Evolutionary conservation across 495 filamentous ascomycete species (phyloP), one percentile per base, ranked within the genome.

Genomic region (Penicillium daleae): DNA sequence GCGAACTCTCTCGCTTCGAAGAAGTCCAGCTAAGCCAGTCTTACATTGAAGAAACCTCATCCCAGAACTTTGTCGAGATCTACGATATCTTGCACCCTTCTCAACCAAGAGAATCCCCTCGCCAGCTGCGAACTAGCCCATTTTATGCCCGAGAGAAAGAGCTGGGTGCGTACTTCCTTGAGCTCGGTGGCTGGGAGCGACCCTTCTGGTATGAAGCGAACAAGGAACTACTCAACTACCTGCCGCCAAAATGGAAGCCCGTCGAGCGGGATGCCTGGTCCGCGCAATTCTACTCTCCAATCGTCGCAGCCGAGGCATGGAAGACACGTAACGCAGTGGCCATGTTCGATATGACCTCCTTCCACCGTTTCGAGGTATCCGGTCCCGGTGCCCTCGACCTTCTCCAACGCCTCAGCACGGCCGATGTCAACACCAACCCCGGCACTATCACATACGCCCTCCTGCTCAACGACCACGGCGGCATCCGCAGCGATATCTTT

Each of bases 271-370:
- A 84, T 50, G 48, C 76, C 44, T 84, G 82, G 82, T 80, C 82
- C 12, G 57, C 74, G 0, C 68, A 65, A 44, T 79, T 73, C 63
- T 72, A 78, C 61, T 84, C 82, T 1, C 80, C 81, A n/a, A 79
- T 84, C 35, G 62, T 72, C 2, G 79, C 80, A 3, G 80, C 68
- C 4, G 82, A 84, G 54, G 81, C 82, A 0, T 84, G 81, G 81
- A 82, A 81, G 66, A 83, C 80, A 17, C 78, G 82, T 4, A 78
- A 78, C 32, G 82, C 78, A 0, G 80, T 82, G 2, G 81, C 80
- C 8, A 81, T 84, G 79, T 84, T 80, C 60, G 82, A 84, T 57
- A 77, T 83, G 78, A 82, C 79, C 31, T 75, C 82, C n/a, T 77
- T 83, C 52, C 79, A 79, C 32, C 71, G 81, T 2, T 76, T 84